phyloP scores from a whole-genome alignment of 805 yeast species.

The Monosporozyma solicola region DNA sequence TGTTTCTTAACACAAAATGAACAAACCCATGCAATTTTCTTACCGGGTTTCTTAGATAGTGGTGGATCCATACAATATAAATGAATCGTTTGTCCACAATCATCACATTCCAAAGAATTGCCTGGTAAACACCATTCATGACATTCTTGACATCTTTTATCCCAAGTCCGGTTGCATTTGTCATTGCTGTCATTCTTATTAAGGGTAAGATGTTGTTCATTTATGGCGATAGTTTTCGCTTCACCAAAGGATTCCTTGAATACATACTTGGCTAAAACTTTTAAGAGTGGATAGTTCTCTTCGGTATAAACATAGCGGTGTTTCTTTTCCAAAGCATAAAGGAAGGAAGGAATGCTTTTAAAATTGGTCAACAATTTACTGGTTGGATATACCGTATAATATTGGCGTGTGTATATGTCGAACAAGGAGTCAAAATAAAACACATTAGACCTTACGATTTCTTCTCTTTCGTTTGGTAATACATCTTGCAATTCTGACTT shows the following conservation, averaged over 20 bases:
- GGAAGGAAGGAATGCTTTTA: slow-evolving; percentile 36
- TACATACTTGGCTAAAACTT: slow-evolving; percentile 19
- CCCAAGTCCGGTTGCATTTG: slow-evolving; percentile 12
- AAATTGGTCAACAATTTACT: slow-evolving; percentile 49
- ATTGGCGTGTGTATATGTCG: slow-evolving; percentile 75
- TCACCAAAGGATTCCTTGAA: slow-evolving; percentile 3
- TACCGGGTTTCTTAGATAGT: slow-evolving; percentile 61
- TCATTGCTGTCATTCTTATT: not conserved
- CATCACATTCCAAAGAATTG: slow-evolving; percentile 75
- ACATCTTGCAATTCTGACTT: slow-evolving; percentile 51
- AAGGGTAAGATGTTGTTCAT: not conserved
- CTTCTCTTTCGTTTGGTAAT: slow-evolving; percentile 35
- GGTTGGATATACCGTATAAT: slow-evolving; percentile 72
- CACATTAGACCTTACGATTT: slow-evolving; percentile 48
- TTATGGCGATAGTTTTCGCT: not conserved
- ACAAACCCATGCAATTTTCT: slow-evolving; percentile 90
- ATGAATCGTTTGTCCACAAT: slow-evolving; percentile 63
- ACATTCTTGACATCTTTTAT: slow-evolving; percentile 55
- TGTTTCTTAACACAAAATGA: slow-evolving; percentile 60
- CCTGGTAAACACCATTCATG: slow-evolving; percentile 73
- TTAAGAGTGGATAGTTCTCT: slow-evolving; percentile 26
- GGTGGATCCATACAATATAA: slow-evolving; percentile 85
- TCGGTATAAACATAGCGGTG: slow-evolving; percentile 73
- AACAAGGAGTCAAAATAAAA: slow-evolving; percentile 82
- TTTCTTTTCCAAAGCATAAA: slow-evolving; percentile 53